Base-by-base conservation (phyloP, 2,329 filamentous ascomycete genomes). In the Colletotrichum siamense region DNA sequence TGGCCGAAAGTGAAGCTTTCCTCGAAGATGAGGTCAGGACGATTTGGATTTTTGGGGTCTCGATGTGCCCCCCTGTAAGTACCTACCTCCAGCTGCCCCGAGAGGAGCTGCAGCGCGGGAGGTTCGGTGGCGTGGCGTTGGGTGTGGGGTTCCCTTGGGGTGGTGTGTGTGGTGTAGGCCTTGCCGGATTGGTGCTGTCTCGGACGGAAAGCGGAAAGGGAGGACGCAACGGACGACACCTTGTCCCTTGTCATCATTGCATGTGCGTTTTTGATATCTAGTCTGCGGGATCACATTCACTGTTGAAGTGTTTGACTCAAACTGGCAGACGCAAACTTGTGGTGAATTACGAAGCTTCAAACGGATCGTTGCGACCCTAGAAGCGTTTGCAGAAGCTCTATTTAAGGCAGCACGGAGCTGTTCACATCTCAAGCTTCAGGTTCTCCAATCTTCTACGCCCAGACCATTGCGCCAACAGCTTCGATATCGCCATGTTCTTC, bases 401-500 rank as follows among this genome's bases (percentile, higher is more conserved):
- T 12, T n/a, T 10, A 44, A 44, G 39, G 18, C 9, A n/a, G 18
- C 18, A 49, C 1, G 1, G 3, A 49, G 44, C 44, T 49, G 18
- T 49, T 7, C 44, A 49, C 3, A n/a, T 5, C 28, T 69, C 30
- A 39, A 69, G 15, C 8, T 39, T 10, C 15, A 44, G n/a, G 3
- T 67, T 39, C 39, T 26, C 16, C 16, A 3, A n/a, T n/a, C 28
- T 13, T 13, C 63, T 10, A 49, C 16, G n/a, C 26, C 9, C 26
- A 34, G 26, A 22, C 2, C 1, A 1, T n/a, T 24, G 32, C n/a
- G 8, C 5, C 18, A 6, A 64, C 16, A 26, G 16, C 18, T 16
- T n/a, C n/a, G 39, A 5, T 6, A 18, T 10, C 77, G 69, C 63
- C 57, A 96, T 98, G 93, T 98, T 98, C 85, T 96, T 96, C 83